Evolutionary conservation across 1,284 basidiomycete genomes (phyloP).

Genomic region (Vanrija humicola): DNA sequence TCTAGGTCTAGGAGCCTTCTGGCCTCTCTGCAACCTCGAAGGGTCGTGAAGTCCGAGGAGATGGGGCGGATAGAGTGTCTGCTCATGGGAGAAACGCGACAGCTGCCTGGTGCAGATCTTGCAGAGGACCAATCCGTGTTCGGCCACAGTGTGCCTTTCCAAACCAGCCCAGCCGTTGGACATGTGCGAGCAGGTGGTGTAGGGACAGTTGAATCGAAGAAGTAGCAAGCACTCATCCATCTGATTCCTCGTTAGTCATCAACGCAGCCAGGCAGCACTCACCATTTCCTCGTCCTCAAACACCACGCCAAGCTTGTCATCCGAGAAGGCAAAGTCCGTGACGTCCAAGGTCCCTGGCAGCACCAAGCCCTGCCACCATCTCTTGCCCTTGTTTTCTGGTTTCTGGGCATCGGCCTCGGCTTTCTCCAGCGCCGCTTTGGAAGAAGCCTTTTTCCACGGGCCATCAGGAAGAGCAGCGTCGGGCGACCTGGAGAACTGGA

Average conservation of each 20-base stretch:
- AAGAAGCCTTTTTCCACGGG: constrained; percentile 54
- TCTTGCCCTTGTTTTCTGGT: constrained; percentile 34
- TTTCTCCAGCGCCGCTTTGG: constrained; percentile 26
- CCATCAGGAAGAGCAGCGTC: constrained; percentile 64
- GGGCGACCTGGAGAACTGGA: constrained; percentile 76
- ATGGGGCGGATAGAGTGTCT: constrained; percentile 71
- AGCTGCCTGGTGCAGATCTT: constrained; percentile 85
- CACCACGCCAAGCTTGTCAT: constrained; percentile 70
- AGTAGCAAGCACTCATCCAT: constrained; percentile 92
- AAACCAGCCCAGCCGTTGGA: constrained; percentile 85
- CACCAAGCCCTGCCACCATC: constrained; percentile 38
- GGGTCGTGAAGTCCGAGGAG: constrained; percentile 74
- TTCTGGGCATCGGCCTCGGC: constrained; percentile 38
- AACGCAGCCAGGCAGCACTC: constrained; percentile 6
- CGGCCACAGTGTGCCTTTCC: constrained; percentile 56
- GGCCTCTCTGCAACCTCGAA: constrained; percentile 58
- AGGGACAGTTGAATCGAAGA: constrained; percentile 82
- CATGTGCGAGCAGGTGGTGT: constrained; percentile 73
- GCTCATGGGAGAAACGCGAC: constrained; percentile 95
- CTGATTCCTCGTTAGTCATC: constrained; percentile 30
- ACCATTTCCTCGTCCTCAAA: constrained; percentile 86
- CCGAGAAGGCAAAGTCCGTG: constrained; percentile 57
- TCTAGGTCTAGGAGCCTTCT: constrained; percentile 38
- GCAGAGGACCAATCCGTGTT: constrained; percentile 75
- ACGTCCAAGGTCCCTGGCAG: constrained; percentile 44